Percentiles rank a stretch among this genome's conserved stretches.
Conservation (phyloP, 768 basidiomycete genomes). For the Trametes coccinea region DNA sequence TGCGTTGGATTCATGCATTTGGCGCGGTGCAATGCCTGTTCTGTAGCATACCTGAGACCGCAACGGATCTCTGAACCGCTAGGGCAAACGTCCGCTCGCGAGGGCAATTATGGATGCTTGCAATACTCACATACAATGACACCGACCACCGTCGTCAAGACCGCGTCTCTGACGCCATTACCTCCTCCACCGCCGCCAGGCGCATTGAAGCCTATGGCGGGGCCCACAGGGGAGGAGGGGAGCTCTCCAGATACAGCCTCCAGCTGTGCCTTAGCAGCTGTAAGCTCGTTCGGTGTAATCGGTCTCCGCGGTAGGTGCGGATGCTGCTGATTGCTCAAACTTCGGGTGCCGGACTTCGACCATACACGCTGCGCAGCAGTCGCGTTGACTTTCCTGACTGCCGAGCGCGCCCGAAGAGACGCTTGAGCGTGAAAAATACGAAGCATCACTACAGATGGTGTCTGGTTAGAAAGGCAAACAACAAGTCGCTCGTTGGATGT, state of each 20-base stretch:
- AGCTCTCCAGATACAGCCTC: constrained; percentile 19
- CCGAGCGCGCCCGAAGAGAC: too few relatives aligned
- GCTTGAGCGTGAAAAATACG: not conserved
- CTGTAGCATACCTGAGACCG: too few relatives aligned
- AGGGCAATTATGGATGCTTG: too few relatives aligned
- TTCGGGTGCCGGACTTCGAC: not conserved
- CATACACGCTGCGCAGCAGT: too few relatives aligned
- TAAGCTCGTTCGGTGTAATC: not conserved
- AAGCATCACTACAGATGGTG: not conserved
- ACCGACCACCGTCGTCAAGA: constrained; percentile 61
- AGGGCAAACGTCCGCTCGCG: too few relatives aligned
- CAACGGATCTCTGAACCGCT: too few relatives aligned
- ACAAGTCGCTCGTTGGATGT: too few relatives aligned
- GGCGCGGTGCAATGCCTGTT: too few relatives aligned
- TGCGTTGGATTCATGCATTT: too few relatives aligned
- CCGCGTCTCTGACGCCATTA: constrained; percentile 42
- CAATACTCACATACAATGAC: constrained; percentile 52
- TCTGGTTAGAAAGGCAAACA: too few relatives aligned
- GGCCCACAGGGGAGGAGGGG: constrained; percentile 18
- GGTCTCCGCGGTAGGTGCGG: not conserved
- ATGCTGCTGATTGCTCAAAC: not conserved
- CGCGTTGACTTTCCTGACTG: not conserved
- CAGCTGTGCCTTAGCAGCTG: not conserved
- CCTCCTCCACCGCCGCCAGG: constrained; percentile 11
- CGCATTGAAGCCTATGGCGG: constrained; percentile 9